Evolutionary conservation across 2,329 filamentous ascomycete genomes (phyloP).

Genomic region (Aspergillus phoenicis): DNA sequence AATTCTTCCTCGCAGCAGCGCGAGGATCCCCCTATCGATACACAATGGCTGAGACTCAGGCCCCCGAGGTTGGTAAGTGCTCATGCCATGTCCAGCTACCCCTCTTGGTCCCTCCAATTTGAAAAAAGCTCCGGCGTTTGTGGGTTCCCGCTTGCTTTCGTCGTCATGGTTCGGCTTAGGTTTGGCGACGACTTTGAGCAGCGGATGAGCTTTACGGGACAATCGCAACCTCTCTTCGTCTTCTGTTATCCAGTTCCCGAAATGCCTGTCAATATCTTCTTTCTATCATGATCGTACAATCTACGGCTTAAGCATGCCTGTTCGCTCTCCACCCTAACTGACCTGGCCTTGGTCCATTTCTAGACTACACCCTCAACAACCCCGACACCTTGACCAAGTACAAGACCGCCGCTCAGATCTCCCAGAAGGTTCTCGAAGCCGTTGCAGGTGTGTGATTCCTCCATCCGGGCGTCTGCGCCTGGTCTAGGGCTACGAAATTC

Average conservation of each 20-base stretch:
- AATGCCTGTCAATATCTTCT: not conserved
- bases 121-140: constrained; percentile 37
- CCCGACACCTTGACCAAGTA: constrained; percentile 98
- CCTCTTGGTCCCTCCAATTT: constrained; percentile 27
- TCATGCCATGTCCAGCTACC: constrained; percentile 14
- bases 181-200: constrained; percentile 4
- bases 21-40: constrained; percentile 28
- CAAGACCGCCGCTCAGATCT: constrained; percentile 94
- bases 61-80: constrained; percentile 47
- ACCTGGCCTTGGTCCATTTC: constrained; percentile 16
- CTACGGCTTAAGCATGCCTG: not conserved
- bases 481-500: constrained; percentile 11
- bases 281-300: not conserved
- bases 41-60: constrained; percentile 44
- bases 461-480: not conserved
- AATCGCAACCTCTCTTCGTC: not conserved
- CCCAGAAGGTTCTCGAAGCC: constrained; percentile 89
- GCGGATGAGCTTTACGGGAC: constrained; percentile 2
- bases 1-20: constrained; percentile 22
- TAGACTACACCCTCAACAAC: constrained; percentile 88
- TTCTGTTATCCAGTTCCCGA: not conserved
- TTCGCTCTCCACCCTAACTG: constrained; percentile 20
- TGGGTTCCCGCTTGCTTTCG: constrained; percentile 33
- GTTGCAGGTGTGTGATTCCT: constrained; percentile 60
- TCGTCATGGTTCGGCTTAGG: constrained; percentile 18